Evolutionary conservation across 768 basidiomycete genomes (phyloP).

Genomic region (Cyclocybe aegerita): DNA sequence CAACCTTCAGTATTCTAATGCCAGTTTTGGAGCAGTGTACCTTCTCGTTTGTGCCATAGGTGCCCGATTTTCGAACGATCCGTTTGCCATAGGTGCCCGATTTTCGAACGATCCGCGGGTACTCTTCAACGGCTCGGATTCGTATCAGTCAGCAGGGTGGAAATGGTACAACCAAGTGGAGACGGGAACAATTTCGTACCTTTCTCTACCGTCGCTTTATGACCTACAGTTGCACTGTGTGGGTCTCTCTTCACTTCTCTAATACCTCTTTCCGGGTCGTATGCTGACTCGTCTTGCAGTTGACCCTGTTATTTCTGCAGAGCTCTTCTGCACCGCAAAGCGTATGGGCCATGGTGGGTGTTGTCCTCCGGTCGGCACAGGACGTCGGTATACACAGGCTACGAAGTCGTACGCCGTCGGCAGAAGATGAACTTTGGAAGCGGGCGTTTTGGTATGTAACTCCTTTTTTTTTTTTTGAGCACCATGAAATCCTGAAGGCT

Average conservation of each 20-base stretch:
- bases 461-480: neutral
- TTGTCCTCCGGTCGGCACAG: slow-evolving; percentile 69
- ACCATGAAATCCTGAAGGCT: neutral
- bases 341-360: slow-evolving; percentile 65
- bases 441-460: slow-evolving; percentile 54
- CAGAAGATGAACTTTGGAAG: slow-evolving; percentile 73
- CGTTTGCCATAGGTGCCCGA: slow-evolving; percentile 64
- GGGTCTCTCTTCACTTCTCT: no score
- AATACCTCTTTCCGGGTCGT: no score
- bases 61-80: no score
- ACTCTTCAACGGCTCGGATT: slow-evolving; percentile 31
- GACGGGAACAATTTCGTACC: slow-evolving; percentile 55
- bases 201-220: slow-evolving; percentile 60
- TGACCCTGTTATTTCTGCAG: slow-evolving; percentile 48
- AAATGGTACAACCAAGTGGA: slow-evolving; percentile 64
- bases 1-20: slow-evolving; percentile 45
- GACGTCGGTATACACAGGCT: slow-evolving; percentile 71
- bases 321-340: slow-evolving; percentile 57
- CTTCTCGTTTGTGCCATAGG: slow-evolving; percentile 73
- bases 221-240: slow-evolving; percentile 79
- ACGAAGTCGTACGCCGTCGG: slow-evolving; percentile 30
- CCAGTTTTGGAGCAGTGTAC: slow-evolving; percentile 53
- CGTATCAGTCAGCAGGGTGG: slow-evolving; percentile 52
- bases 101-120: slow-evolving; percentile 58
- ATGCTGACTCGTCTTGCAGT: no score